phyloP scores from a whole-genome alignment of 805 yeast species.

The Metschnikowia koreensis region DNA sequence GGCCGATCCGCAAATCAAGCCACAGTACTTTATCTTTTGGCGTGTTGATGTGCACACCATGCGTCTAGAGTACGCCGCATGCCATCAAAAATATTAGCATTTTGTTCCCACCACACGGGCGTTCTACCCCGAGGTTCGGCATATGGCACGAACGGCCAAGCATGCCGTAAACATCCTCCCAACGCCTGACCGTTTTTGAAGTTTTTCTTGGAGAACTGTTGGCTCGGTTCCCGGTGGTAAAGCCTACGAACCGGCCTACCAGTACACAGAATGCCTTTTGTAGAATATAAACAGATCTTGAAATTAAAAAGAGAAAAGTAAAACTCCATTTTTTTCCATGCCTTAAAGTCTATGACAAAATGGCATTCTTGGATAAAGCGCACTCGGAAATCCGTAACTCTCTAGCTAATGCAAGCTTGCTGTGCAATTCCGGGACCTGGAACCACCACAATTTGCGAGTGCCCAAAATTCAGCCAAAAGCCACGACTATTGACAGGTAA shows the following conservation, averaged over 20 bases:
- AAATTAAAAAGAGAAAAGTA: no score
- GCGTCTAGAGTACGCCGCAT: not conserved
- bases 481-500: not conserved
- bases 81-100: not conserved
- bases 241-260: no score
- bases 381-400: not conserved
- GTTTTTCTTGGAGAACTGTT: no score
- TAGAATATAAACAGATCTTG: no score
- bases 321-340: not conserved
- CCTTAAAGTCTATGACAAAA: not conserved
- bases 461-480: not conserved
- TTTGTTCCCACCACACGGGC: not conserved
- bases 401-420: not conserved
- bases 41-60: not conserved
- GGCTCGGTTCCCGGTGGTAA: no score
- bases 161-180: no score
- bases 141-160: not conserved
- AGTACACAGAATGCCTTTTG: no score
- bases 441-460: not conserved
- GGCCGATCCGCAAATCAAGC: not conserved
- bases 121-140: not conserved
- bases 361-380: not conserved
- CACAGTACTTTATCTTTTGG: not conserved
- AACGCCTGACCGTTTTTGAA: no score
- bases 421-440: not conserved